Base-by-base conservation (phyloP, 169 alveolate species). In the Eimeria sp. region DNA sequence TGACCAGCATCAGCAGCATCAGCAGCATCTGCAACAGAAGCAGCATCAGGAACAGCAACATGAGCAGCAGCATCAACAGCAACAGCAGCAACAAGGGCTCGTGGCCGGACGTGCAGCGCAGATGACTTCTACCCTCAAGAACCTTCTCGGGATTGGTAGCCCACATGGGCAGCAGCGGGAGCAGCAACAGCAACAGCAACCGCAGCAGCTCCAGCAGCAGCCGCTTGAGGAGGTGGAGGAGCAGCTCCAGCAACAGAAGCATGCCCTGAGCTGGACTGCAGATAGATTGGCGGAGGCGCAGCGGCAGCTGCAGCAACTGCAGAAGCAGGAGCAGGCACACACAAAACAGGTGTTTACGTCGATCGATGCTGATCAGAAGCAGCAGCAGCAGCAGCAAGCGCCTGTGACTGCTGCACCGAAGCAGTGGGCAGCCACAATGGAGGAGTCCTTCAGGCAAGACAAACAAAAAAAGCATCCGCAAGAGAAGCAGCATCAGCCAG, bases 291-390 rank as follows among this genome's bases (percentile, higher is more conserved):
- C 90, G 22, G 90, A 54, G 25, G 25, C 90, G 90, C 90, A 82
- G 90, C 90, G 57, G 51, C 90, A 82, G 90, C 70, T 54, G 90
- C 90, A 82, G 90, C 90, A 82, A 9, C 72, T n/a, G 43, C 73
- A 80, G 67, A 34, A 47, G 67, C 90, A 82, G 49, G 63, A 34
- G 61, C 90, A 47, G n/a, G 90, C 43, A 7, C 73, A 82, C 47
- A n/a, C 13, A 10, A 58, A 82, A 45, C 87, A 34, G 20, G 30
- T 16, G 87, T 27, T 11, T 40, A 58, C 45, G 63, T 20, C 63
- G 63, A 45, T 43, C 6, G 87, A 76, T 18, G 61, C 40, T 58
- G 87, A 76, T 30, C 58, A 76, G n/a, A 76, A 76, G 87, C 63
- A 54, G 18, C 87, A 76, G 87, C 87, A 76, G 87, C 73, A 76